Base-by-base conservation (phyloP, 768 basidiomycete species). In the Paxillus involutus region DNA sequence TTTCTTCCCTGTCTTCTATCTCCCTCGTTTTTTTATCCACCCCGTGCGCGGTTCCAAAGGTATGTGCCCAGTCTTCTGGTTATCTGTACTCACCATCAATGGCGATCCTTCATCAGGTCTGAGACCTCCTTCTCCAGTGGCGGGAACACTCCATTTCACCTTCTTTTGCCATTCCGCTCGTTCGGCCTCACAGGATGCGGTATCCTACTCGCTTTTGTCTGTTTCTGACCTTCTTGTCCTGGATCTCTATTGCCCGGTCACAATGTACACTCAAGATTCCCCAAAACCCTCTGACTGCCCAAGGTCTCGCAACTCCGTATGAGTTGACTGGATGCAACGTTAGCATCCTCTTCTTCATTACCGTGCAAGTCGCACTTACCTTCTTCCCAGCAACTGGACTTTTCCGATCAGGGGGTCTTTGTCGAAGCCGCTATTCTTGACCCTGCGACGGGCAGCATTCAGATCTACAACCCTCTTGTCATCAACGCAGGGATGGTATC, bases 391-490 rank as follows among this genome's bases (percentile, higher is more conserved):
- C 65, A 67, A 67, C 3, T 68, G 2, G 54, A 67, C 39, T 67
- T 68, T 42, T 57, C 67, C 14, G 56, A 67, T 19, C 30, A 67
- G 47, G 65, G 65, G 0, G 43, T 26, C 35, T 67, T 67, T 19
- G 65, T 68, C 4, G 65, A 67, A 43, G 65, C 67, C 1, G 66
- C 59, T n/a, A 68, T 67, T 32, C 56, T 68, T 13, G 65, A 68
- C 52, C 66, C 66, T 3, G 56, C 64, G 4, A 68, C 65, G 14
- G 66, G 65, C 16, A 42, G 35, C 17, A 61, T 67, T 21, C 58
- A 68, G 29, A 67, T 68, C 12, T 66, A 66, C 24, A 65, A 4
- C 44, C 65, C 65, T 19, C 67, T 66, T n/a, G 65, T 66, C 17
- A 68, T 66, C 50, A 66, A 66, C 48, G 57, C 61, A 1, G 65